phyloP scores from a whole-genome alignment of 805 yeast species.

The Debaryomyces castellii region DNA sequence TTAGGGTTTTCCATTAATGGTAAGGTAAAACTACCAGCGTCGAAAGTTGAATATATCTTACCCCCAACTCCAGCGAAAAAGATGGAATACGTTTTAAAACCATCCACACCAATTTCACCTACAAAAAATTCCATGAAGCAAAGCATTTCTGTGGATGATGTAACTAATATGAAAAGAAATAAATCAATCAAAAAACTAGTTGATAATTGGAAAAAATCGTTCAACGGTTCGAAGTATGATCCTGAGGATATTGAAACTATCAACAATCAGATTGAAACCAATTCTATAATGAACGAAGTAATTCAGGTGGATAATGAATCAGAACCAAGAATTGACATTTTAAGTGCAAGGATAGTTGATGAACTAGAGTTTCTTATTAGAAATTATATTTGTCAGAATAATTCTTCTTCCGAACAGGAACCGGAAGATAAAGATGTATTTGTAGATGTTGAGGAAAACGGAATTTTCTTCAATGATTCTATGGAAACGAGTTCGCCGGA shows the following conservation, averaged over 20 bases:
- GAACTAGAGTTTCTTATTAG: slow-evolving; percentile 60
- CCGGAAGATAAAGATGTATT: slow-evolving; percentile 10
- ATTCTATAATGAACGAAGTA: slow-evolving; percentile 16
- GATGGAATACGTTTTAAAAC: slow-evolving; percentile 40
- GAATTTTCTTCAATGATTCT: slow-evolving; percentile 3
- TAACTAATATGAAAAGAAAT: slow-evolving; percentile 25
- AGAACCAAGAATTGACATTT: slow-evolving; percentile 52
- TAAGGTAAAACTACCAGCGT: slow-evolving; percentile 48
- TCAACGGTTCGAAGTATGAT: slow-evolving; percentile 11
- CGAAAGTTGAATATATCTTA: slow-evolving; percentile 44
- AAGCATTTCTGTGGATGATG: neutral
- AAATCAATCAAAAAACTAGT: slow-evolving; percentile 36
- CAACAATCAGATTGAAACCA: slow-evolving; percentile 13
- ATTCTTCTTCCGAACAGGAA: slow-evolving; percentile 15
- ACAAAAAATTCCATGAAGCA: slow-evolving; percentile 1
- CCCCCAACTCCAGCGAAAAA: slow-evolving; percentile 73
- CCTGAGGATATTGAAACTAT: neutral
- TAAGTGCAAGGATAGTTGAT: slow-evolving; percentile 70
- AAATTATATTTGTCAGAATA: slow-evolving; percentile 33
- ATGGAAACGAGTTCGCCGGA: slow-evolving; percentile 16
- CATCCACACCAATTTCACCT: slow-evolving; percentile 11
- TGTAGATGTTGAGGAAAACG: slow-evolving; percentile 10
- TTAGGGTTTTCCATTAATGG: slow-evolving; percentile 52
- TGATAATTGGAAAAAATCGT: slow-evolving; percentile 42
- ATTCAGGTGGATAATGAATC: slow-evolving; percentile 16